These are phyloP conservation scores for Corchorus capsularis DNA, from an alignment of 345 rosid species.

Conservation along the genomic window DNA sequence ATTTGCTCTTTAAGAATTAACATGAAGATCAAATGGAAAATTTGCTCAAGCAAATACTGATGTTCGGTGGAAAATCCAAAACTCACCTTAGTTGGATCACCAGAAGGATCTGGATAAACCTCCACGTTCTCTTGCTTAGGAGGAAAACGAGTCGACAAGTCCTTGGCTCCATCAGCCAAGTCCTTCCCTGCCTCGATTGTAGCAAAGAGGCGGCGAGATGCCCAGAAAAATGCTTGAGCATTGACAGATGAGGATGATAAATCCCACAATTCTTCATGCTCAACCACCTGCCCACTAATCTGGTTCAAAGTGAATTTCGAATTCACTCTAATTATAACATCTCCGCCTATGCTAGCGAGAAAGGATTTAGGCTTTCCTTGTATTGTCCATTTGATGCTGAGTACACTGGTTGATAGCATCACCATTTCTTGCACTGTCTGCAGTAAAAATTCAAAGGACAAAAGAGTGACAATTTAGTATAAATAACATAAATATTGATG, in stretches of 20 bases:
- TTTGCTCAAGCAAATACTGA: too few species aligned
- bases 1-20: neutral
- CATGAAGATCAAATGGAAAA: neutral
- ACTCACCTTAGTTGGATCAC: constrained; percentile 85
- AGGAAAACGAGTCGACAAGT: constrained; percentile 41
- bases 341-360: constrained; percentile 54
- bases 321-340: constrained; percentile 54
- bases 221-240: constrained; percentile 79
- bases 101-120: constrained; percentile 72
- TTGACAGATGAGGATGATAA: constrained; percentile 58
- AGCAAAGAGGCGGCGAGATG: constrained; percentile 67
- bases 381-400: constrained; percentile 78
- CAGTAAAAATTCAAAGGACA: neutral
- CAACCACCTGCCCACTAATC: constrained; percentile 90
- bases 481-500: neutral
- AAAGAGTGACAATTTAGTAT: neutral
- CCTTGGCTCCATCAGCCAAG: constrained; percentile 49
- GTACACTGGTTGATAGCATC: constrained; percentile 77
- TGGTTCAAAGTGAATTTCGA: constrained; percentile 77
- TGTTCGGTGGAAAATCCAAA: constrained; percentile 22
- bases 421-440: constrained; percentile 84
- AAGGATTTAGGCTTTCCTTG: constrained; percentile 69
- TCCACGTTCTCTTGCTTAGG: constrained; percentile 53
- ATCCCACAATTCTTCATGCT: constrained; percentile 90
- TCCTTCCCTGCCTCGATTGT: constrained; percentile 70